Conservation (phyloP, 768 basidiomycete species). For the Suillus placidus region DNA sequence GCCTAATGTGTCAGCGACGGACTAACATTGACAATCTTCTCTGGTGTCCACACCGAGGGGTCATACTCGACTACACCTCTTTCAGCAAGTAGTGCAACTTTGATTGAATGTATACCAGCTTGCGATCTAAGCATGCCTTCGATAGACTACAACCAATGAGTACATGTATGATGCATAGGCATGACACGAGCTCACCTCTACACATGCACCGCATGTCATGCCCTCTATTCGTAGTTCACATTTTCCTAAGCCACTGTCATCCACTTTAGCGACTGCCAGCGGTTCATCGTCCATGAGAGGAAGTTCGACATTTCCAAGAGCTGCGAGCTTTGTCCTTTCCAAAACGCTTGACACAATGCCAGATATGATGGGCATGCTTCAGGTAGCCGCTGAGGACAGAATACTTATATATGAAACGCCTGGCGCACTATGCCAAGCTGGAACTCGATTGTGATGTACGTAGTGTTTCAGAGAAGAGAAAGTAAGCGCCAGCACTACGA, state of each 20-base stretch:
- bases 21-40: slow-evolving; percentile 72
- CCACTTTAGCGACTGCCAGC: slow-evolving; percentile 28
- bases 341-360: slow-evolving; percentile 9
- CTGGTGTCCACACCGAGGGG: slow-evolving; percentile 73
- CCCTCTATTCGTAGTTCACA: slow-evolving; percentile 85
- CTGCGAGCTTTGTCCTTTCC: slow-evolving; percentile 11
- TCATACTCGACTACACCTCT: slow-evolving; percentile 92
- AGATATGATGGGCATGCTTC: slow-evolving; percentile 11
- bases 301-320: slow-evolving; percentile 18
- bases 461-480: not conserved
- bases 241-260: slow-evolving; percentile 41
- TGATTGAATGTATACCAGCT: slow-evolving; percentile 86
- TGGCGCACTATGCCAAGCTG: not conserved
- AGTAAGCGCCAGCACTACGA: not conserved
- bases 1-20: not conserved
- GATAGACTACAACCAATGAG: slow-evolving; percentile 57
- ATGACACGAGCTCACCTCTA: slow-evolving; percentile 61
- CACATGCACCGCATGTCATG: slow-evolving; percentile 90
- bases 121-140: slow-evolving; percentile 82
- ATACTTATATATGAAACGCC: not conserved
- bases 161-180: not conserved
- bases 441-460: not conserved
- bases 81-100: slow-evolving; percentile 97
- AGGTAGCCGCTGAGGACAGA: not conserved
- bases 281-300: slow-evolving; percentile 24